Base-by-base conservation (phyloP, 257 asterid genomes). In the Eustoma russellianum region DNA sequence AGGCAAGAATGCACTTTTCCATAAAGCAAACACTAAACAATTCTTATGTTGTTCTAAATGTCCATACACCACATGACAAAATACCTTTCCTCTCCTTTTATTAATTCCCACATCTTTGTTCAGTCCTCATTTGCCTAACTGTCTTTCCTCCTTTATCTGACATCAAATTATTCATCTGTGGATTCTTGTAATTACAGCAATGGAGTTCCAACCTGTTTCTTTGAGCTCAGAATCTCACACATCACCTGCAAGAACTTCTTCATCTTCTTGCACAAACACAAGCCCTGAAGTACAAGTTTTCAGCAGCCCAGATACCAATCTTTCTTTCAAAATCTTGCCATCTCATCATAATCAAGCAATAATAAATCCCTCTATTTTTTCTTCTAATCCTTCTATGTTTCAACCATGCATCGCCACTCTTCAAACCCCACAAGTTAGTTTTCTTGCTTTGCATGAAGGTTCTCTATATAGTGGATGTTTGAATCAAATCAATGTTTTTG, bases 381-480 rank as follows among this genome's bases (percentile, higher is more conserved):
- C 48, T 47, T 48, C 33, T 50, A 35, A 34, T 46, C 17, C 16
- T 33, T 5, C 6, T 5, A 17, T 58, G 2, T 53, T 58, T 46
- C 62, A 62, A 28, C 33, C 38, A 59, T 40, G 67, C 69, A 63
- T 70, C 33, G 56, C 67, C 50, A 48, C 69, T 40, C 28, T 71
- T 38, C 68, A 56, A 5, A 56, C 79, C 41, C 53, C 78, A 17
- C 88, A 77, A 57, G 74, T 83, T 52, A 76, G 73, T 67, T 79
- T 52, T 59, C 81, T 84, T 10, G 91, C 87, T 3, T 54, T 74
- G 50, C 73, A 73, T 5, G 47, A 48, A 13, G 35, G 55, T 70
- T 7, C 38, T 11, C 75, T 84, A 7, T 84, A 81, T 43, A 83
- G 80, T 5, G 85, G 87, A 12, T 63, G 87, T 44, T 28, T 45